Evolutionary conservation across 164 flowering plant species (phyloP).

Genomic region (Nelumbo lutea): DNA sequence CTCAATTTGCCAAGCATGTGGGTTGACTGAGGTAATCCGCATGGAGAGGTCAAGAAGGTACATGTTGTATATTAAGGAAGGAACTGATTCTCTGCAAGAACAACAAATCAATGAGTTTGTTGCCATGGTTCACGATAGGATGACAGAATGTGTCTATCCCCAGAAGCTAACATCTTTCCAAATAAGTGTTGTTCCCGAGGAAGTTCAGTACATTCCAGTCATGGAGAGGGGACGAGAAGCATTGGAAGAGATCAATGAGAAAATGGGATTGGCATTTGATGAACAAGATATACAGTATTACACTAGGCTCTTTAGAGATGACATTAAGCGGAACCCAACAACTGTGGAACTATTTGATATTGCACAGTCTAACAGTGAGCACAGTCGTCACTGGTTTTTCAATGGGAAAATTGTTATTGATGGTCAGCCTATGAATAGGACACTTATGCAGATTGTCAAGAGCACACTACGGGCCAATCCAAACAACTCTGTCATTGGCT

Average conservation of each 20-base stretch:
- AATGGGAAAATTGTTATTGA: slow-evolving; percentile 82
- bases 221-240: slow-evolving; percentile 81
- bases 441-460: slow-evolving; percentile 93
- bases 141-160: slow-evolving; percentile 84
- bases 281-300: slow-evolving; percentile 87
- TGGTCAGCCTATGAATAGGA: slow-evolving; percentile 56
- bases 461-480: slow-evolving; percentile 83
- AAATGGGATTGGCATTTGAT: slow-evolving; percentile 95
- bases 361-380: slow-evolving; percentile 97
- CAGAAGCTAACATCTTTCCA: slow-evolving; percentile 60
- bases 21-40: slow-evolving; percentile 66
- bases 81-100: slow-evolving; percentile 32
- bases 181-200: slow-evolving; percentile 65
- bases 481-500: slow-evolving; percentile 89
- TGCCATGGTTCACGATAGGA: slow-evolving; percentile 82
- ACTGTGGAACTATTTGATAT: slow-evolving; percentile 94
- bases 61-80: slow-evolving; percentile 41
- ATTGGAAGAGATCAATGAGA: slow-evolving; percentile 79
- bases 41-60: slow-evolving; percentile 89
- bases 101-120: slow-evolving; percentile 58
- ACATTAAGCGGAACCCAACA: slow-evolving; percentile 81
- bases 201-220: slow-evolving; percentile 59
- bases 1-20: slow-evolving; percentile 78
- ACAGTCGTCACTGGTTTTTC: slow-evolving; percentile 94
- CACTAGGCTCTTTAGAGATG: slow-evolving; percentile 72